Conservation (phyloP, 140 eudicot species). For the Stevia rebaudiana region DNA sequence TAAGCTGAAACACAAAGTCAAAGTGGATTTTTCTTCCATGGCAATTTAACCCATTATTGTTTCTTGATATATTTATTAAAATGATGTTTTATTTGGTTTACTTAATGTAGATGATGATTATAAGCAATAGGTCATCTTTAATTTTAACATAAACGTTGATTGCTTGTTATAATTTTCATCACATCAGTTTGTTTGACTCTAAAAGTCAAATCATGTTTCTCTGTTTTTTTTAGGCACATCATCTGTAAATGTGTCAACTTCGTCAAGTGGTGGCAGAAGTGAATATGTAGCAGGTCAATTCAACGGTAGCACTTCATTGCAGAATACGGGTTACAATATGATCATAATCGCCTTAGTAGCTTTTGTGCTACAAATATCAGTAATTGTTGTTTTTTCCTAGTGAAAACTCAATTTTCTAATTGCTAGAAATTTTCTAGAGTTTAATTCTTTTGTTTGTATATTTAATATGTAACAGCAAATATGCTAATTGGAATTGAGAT, state of each 20-base stretch:
- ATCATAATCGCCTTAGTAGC: conserved; percentile 22
- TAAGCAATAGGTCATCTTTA: too few species aligned
- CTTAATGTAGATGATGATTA: background rate
- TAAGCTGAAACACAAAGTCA: background rate
- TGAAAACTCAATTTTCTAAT: background rate
- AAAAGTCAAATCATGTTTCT: background rate
- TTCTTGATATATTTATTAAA: background rate
- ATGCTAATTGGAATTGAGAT: conserved; percentile 21
- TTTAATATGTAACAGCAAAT: conserved; percentile 17
- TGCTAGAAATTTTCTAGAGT: conserved; percentile 10
- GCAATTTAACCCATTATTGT: background rate
- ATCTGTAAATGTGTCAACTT: conserved; percentile 69
- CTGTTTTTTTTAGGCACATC: conserved; percentile 46
- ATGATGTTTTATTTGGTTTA: background rate
- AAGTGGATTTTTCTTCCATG: background rate
- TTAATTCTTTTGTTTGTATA: conserved; percentile 36
- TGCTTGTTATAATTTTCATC: background rate
- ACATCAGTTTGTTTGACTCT: conserved; percentile 4
- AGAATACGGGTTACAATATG: conserved; percentile 15
- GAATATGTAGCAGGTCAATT: conserved; percentile 67
- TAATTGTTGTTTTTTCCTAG: conserved; percentile 26
- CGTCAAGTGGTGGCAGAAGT: conserved; percentile 49
- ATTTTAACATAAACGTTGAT: background rate
- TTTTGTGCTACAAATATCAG: conserved; percentile 29
- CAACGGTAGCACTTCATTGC: conserved; percentile 36